Percentiles rank a stretch among this genome's conserved stretches.
These are phyloP conservation scores for Groenewaldozyma tartarivorans DNA, from an alignment of 805 yeast genomes.

Conservation along the genomic window DNA sequence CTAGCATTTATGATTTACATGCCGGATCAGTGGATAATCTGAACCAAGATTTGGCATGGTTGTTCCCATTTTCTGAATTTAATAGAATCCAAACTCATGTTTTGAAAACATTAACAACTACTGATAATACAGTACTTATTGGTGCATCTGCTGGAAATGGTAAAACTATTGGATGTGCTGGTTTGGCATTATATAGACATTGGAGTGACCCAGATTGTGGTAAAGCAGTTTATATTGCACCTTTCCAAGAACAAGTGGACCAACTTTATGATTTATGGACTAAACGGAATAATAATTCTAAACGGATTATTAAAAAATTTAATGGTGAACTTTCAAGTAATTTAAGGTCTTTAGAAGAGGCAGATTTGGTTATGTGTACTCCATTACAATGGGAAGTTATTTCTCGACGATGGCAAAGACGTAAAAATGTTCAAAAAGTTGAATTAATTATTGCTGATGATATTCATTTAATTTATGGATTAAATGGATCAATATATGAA, in stretches of 20 bases:
- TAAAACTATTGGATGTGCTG: constrained; percentile 53
- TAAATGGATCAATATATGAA: constrained; percentile 59
- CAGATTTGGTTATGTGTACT: constrained; percentile 66
- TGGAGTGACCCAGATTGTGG: constrained; percentile 60
- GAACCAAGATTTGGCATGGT: constrained; percentile 37
- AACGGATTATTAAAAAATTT: constrained; percentile 47
- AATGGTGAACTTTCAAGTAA: constrained; percentile 45
- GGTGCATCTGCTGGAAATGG: constrained; percentile 75
- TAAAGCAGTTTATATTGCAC: constrained; percentile 62
- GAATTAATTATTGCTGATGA: constrained; percentile 68
- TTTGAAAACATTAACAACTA: constrained; percentile 48
- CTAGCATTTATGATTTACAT: constrained; percentile 45
- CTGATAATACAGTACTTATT: constrained; percentile 51
- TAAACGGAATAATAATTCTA: constrained; percentile 32
- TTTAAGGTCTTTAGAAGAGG: constrained; percentile 42
- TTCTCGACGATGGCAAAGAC: constrained; percentile 75
- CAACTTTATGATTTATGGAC: constrained; percentile 41
- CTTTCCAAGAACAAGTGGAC: constrained; percentile 50
- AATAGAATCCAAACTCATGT: constrained; percentile 69
- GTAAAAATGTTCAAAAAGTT: constrained; percentile 56
- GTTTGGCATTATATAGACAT: constrained; percentile 59
- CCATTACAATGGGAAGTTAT: constrained; percentile 68
- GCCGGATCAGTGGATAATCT: constrained; percentile 42
- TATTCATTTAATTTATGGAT: constrained; percentile 55
- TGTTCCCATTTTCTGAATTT: constrained; percentile 45